These are phyloP conservation scores for Bathelium albidoporum DNA, from an alignment of 495 filamentous ascomycete genomes.

Conservation along the genomic window DNA sequence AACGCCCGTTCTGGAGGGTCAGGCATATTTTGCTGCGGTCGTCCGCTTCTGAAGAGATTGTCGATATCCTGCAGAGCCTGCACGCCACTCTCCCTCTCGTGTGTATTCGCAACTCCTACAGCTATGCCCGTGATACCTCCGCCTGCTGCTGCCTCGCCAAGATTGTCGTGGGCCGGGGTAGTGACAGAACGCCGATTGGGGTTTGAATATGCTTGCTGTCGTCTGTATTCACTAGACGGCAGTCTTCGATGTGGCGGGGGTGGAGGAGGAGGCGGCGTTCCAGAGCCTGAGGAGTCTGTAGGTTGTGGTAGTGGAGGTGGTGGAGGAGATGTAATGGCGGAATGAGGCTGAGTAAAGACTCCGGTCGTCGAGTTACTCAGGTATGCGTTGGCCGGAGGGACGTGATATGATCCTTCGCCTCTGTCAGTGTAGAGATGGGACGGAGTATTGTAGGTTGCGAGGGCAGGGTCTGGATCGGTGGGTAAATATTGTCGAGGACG, in stretches of 20 bases:
- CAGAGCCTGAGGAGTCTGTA: background rate
- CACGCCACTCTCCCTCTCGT: slow-evolving; percentile 61
- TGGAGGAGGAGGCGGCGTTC: slow-evolving; percentile 9
- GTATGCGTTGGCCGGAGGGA: slow-evolving; percentile 3
- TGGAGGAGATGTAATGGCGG: background rate
- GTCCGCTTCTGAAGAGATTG: slow-evolving; percentile 30
- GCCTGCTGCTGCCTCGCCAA: slow-evolving; percentile 58
- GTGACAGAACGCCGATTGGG: slow-evolving; percentile 37
- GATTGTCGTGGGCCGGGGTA: slow-evolving; percentile 68
- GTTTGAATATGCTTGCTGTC: slow-evolving; percentile 5
- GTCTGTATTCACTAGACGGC: background rate
- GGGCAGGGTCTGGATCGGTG: background rate
- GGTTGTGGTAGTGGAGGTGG: slow-evolving; percentile 1
- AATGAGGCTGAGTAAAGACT: background rate
- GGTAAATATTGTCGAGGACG: background rate
- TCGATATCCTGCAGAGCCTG: slow-evolving; percentile 51
- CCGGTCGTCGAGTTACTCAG: background rate
- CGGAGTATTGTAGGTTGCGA: background rate
- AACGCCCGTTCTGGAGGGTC: slow-evolving; percentile 31
- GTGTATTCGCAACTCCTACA: slow-evolving; percentile 58
- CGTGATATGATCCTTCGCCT: background rate
- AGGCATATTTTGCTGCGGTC: slow-evolving; percentile 5
- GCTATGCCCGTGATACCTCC: slow-evolving; percentile 66
- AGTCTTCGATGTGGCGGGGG: background rate
- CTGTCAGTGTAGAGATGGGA: background rate